Percentiles rank a stretch among this genome's conserved stretches.
phyloP scores from a whole-genome alignment of 345 rosid genomes.

The Alliaria petiolata region DNA sequence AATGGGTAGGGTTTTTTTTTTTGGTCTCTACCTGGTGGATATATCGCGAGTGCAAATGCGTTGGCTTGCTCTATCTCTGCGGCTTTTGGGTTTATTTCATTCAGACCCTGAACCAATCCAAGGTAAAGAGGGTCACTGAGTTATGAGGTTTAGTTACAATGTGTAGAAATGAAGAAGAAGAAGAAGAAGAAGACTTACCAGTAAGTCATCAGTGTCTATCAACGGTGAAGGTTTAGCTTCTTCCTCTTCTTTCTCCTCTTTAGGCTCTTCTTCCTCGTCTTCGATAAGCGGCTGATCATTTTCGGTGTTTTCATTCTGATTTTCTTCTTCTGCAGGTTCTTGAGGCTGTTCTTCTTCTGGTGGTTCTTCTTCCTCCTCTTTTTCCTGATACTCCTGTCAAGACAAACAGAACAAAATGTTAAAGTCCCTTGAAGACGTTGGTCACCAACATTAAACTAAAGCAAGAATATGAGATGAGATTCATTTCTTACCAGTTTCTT shows the following conservation, averaged over 20 bases:
- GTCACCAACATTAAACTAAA: background rate
- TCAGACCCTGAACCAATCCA: constrained; percentile 50
- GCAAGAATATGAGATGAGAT: background rate
- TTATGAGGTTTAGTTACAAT: constrained; percentile 24
- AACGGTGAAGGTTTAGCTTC: constrained; percentile 47
- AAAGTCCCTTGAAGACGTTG: background rate
- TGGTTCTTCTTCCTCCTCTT: constrained; percentile 40
- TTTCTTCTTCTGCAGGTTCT: constrained; percentile 44
- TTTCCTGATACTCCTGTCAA: constrained; percentile 54
- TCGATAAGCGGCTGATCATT: constrained; percentile 33
- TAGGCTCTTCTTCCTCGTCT: constrained; percentile 41
- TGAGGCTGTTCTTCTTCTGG: constrained; percentile 33
- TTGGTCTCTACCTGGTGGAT: constrained; percentile 50
- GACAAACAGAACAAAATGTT: constrained; percentile 1
- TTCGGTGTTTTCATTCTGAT: constrained; percentile 39
- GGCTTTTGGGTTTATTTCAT: constrained; percentile 70
- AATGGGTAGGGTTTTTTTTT: background rate
- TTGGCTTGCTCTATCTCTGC: constrained; percentile 74
- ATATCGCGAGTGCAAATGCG: constrained; percentile 89
- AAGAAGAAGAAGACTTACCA: constrained; percentile 47
- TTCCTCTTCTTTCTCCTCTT: constrained; percentile 45
- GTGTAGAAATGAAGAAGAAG: background rate
- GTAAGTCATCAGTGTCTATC: constrained; percentile 56
- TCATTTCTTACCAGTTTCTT: constrained; percentile 59
- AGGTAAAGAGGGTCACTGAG: background rate